Conservation (phyloP, 257 asterid genomes). For the Solanum ossicruentum region DNA sequence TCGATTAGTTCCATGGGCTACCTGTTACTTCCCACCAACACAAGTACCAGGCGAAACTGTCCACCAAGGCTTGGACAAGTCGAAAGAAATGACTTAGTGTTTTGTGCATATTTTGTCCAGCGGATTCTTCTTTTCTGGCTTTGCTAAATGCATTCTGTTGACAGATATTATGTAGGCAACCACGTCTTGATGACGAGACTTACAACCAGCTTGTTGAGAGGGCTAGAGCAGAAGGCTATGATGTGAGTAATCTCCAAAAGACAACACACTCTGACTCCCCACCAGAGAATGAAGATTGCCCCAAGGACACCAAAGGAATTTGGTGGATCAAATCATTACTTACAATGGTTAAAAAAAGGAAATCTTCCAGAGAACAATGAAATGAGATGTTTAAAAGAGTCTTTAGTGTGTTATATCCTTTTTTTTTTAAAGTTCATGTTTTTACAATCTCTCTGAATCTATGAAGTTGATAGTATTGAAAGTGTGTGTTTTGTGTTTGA, state of each 20-base stretch:
- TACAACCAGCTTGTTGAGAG: slow-evolving; percentile 42
- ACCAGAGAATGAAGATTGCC: slow-evolving; percentile 29
- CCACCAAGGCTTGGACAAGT: neutral
- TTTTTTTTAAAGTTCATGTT: neutral
- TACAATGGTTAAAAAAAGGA: neutral
- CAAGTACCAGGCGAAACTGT: neutral
- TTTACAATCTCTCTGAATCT: neutral
- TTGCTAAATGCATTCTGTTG: neutral
- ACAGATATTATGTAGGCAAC: slow-evolving; percentile 50
- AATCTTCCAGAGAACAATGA: neutral
- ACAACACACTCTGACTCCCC: slow-evolving; percentile 56
- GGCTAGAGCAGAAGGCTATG: slow-evolving; percentile 62
- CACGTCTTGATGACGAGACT: slow-evolving; percentile 36
- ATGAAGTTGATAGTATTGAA: neutral
- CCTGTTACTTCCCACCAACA: neutral
- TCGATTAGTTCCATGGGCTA: neutral
- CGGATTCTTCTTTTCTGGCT: neutral
- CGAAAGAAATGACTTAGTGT: neutral
- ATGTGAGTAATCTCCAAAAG: slow-evolving; percentile 57
- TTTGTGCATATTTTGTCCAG: neutral
- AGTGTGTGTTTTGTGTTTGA: neutral
- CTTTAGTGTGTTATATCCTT: neutral
- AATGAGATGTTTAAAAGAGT: neutral
- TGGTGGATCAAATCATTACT: slow-evolving; percentile 91
- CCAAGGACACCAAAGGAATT: slow-evolving; percentile 43